A percentile compares a stretch with the other conserved stretches of the same genome.
phyloP scores from a whole-genome alignment of 768 basidiomycete genomes.

The Lentinula edodes region DNA sequence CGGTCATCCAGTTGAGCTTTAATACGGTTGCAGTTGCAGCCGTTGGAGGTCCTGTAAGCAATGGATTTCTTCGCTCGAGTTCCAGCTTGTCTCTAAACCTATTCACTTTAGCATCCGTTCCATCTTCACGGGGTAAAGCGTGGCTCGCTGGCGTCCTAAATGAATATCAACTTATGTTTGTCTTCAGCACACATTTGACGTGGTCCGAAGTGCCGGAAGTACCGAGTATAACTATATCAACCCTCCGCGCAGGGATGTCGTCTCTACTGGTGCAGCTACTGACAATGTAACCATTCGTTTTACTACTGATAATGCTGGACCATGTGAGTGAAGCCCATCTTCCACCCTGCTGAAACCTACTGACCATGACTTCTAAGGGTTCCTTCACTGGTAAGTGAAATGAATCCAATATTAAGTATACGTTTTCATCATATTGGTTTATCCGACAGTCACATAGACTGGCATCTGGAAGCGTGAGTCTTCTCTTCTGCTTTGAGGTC shows the following conservation, averaged over 20 bases:
- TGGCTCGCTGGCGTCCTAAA: not conserved
- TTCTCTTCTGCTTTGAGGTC: not conserved
- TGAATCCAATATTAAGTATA: too few species aligned
- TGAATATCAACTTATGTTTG: not conserved
- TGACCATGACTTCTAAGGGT: conserved; percentile 45
- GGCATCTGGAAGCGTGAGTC: conserved; percentile 25
- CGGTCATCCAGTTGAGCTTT: conserved; percentile 30
- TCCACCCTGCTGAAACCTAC: not conserved
- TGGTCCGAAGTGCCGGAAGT: conserved; percentile 24
- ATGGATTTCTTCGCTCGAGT: not conserved
- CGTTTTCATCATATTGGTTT: not conserved
- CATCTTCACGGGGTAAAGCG: conserved; percentile 26
- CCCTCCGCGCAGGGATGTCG: conserved; percentile 31
- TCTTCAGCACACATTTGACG: conserved; percentile 12
- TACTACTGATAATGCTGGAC: conserved; percentile 20
- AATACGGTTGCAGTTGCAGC: conserved; percentile 22
- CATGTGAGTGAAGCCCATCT: not conserved
- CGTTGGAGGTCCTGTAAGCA: conserved; percentile 14
- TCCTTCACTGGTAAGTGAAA: conserved; percentile 9
- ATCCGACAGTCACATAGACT: conserved; percentile 19
- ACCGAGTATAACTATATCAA: conserved; percentile 28
- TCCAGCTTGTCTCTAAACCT: not conserved
- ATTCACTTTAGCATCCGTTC: conserved; percentile 22
- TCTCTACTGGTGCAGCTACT: conserved; percentile 12
- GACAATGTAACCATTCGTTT: conserved; percentile 38